A percentile compares a stretch with the other conserved stretches of the same genome.
These are phyloP conservation scores for Backusella westeae DNA, from an alignment of 192 early-diverging fungal species.

Conservation along the genomic window DNA sequence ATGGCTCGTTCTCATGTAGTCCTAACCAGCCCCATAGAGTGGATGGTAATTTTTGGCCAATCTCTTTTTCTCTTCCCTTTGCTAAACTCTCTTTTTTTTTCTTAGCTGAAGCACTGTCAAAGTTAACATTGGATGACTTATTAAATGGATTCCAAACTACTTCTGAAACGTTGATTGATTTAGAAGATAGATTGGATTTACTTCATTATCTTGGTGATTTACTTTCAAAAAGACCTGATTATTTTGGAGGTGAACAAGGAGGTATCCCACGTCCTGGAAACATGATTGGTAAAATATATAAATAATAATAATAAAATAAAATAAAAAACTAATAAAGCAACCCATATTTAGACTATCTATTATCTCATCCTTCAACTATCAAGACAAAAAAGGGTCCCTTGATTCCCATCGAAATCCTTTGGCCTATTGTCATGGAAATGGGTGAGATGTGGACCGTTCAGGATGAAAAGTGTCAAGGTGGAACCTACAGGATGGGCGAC, in stretches of 20 bases:
- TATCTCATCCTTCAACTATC: slow-evolving; percentile 54
- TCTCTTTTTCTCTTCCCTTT: background rate
- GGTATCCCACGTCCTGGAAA: slow-evolving; percentile 74
- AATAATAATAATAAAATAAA: background rate
- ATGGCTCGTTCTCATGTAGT: slow-evolving; percentile 72
- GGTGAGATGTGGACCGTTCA: slow-evolving; percentile 80
- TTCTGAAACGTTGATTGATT: slow-evolving; percentile 65
- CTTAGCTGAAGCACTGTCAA: slow-evolving; percentile 49
- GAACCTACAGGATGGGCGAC: slow-evolving; percentile 56
- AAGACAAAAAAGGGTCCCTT: slow-evolving; percentile 29
- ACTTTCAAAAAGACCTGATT: slow-evolving; percentile 48
- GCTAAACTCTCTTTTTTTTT: background rate
- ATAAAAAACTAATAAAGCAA: background rate
- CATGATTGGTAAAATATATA: slow-evolving; percentile 54
- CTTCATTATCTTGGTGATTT: slow-evolving; percentile 68
- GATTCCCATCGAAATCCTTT: slow-evolving; percentile 67
- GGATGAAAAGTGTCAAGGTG: slow-evolving; percentile 59
- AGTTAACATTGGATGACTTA: slow-evolving; percentile 52
- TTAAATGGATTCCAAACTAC: slow-evolving; percentile 71
- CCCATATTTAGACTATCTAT: slow-evolving; percentile 51
- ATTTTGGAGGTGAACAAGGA: slow-evolving; percentile 49
- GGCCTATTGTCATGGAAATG: slow-evolving; percentile 79
- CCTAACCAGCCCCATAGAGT: slow-evolving; percentile 60
- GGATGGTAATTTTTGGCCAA: slow-evolving; percentile 53
- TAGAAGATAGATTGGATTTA: slow-evolving; percentile 70